Base-by-base conservation (phyloP, 148 eudicot species). In the Diospyros lotus region DNA sequence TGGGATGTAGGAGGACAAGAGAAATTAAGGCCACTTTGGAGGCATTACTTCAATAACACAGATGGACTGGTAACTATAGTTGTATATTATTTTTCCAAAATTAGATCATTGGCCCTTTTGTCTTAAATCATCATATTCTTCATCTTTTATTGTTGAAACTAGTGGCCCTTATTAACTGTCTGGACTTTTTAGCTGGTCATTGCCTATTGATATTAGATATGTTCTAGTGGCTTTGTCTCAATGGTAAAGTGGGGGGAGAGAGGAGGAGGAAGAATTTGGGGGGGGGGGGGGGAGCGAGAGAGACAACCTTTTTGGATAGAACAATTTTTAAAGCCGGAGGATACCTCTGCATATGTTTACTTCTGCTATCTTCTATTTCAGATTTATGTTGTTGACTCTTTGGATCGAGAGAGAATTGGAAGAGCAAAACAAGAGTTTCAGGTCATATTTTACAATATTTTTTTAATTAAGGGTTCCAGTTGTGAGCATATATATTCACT, bases 1-100 rank as follows among this genome's bases (percentile, higher is more conserved):
- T 95, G 99, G 99, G 99, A 95, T 91, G 99, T 93, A 58, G 99
- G 99, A 3, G 99, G 99, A 43, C 99, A 95, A 87, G 98, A 95
- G 84, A 95, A 95, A 73, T 86, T 95, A 56, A 86, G 98, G 79
- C 99, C 99, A 76, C 86, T 95, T 44, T 93, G 99, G 99, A 91
- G 98, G 92, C 99, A 95, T 84, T 95, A 95, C 87, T 95, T 95
- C 80, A 91, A 88, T 84, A 93, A 95, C 74, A 95, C 99, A 1
- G 96, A 95, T 88, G 99, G 97, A 76, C 87, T 95, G 94, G 99
- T 95, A 91, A 69, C 69, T 46, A 39, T 80, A 55, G 12, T 54
- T 71, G 42, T 28, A 28, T 28, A 28, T 28, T 28, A 28, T 28
- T 28, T 28, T 28, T 28, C 28, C 28, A 28, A 28, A 28, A 28